Conservation (phyloP, 257 asterid species). For the Thymus mandschuricus region DNA sequence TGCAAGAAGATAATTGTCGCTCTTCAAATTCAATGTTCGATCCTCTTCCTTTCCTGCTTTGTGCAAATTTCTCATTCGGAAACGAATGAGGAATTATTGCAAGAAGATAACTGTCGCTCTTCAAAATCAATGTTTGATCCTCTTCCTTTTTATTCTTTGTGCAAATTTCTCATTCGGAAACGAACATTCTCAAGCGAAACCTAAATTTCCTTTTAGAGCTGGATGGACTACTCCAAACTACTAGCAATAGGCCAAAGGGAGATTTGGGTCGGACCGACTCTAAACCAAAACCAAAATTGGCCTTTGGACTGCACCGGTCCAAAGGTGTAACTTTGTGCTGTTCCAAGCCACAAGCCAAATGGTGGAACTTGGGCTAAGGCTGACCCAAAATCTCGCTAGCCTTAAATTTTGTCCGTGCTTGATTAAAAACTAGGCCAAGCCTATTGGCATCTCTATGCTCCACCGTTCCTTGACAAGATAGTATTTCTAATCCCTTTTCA, state of each 20-base stretch:
- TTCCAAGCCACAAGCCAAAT: not conserved
- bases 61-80: not conserved
- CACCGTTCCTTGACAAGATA: not conserved
- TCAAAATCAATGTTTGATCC: not conserved
- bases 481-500: not conserved
- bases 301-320: not conserved
- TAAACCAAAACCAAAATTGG: not conserved
- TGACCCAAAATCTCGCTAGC: not conserved
- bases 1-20: not conserved
- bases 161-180: not conserved
- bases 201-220: not conserved
- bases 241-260: not conserved
- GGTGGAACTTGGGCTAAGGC: not conserved
- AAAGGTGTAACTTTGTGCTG: not conserved
- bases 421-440: not conserved
- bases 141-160: not conserved
- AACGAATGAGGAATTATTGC: not conserved
- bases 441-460: not conserved
- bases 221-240: too few species aligned
- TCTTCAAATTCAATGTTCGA: not conserved
- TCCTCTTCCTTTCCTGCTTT: not conserved
- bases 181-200: not conserved
- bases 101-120: not conserved
- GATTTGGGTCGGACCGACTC: not conserved
- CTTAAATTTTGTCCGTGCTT: too few species aligned